A percentile compares a stretch with the other conserved stretches of the same genome.
Conservation (phyloP, 208 protist genomes). For the Trypanosoma platydactyli region DNA sequence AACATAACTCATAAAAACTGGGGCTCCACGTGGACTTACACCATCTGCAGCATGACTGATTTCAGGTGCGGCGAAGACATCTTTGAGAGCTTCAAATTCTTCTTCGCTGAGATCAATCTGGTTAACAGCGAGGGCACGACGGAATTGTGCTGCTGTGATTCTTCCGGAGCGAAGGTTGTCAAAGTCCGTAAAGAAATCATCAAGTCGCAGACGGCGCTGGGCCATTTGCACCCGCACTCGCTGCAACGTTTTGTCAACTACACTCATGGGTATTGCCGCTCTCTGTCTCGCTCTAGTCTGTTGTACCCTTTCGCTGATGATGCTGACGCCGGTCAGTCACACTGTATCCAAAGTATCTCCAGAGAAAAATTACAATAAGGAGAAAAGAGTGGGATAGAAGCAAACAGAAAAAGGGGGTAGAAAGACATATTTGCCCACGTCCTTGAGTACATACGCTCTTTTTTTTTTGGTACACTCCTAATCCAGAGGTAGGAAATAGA, state of each 20-base stretch:
- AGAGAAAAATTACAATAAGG: constrained; percentile 19
- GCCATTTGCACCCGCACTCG: constrained; percentile 48
- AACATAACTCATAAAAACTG: constrained; percentile 42
- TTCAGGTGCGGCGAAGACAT: constrained; percentile 31
- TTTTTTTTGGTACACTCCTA: constrained; percentile 4
- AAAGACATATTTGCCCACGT: background rate
- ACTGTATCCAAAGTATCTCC: background rate
- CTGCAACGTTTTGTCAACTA: constrained; percentile 37
- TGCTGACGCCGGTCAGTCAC: too few species aligned
- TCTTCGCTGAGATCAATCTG: constrained; percentile 50
- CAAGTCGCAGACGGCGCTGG: constrained; percentile 72
- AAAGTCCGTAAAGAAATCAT: constrained; percentile 86
- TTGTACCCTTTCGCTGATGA: background rate
- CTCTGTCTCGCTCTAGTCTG: constrained; percentile 2
- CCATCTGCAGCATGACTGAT: background rate
- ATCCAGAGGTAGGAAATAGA: too few species aligned
- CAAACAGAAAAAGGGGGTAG: background rate
- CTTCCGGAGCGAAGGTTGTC: constrained; percentile 74
- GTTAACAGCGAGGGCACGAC: constrained; percentile 60
- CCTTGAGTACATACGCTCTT: background rate
- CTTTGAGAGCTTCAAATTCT: constrained; percentile 38
- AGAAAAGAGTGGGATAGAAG: constrained; percentile 16
- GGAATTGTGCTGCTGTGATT: constrained; percentile 78
- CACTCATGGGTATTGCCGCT: constrained; percentile 15
- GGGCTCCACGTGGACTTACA: constrained; percentile 5